Percentiles rank a stretch among this genome's conserved stretches.
phyloP scores from a whole-genome alignment of 129 eudicot genomes.

The Flaveria robusta region DNA sequence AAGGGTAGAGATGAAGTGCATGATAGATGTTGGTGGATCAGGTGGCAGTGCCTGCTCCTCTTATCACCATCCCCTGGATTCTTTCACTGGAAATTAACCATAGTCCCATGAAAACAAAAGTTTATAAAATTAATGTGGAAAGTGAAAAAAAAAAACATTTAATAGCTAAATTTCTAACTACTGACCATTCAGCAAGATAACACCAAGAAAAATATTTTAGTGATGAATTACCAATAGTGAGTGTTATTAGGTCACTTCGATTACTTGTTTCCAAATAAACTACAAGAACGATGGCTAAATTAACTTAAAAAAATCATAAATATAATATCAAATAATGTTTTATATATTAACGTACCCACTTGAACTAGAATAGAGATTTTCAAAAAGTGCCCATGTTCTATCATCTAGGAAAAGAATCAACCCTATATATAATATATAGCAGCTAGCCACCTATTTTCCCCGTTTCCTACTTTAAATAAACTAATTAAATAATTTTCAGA shows the following conservation, averaged over 20 bases:
- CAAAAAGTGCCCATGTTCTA: conserved; percentile 3
- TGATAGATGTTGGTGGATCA: conserved; percentile 84
- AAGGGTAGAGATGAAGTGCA: conserved; percentile 50
- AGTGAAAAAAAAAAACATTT: no score
- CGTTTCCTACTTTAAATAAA: not conserved
- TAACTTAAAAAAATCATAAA: not conserved
- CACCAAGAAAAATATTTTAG: no score
- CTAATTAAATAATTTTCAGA: not conserved
- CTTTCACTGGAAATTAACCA: conserved; percentile 44
- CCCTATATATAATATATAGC: not conserved
- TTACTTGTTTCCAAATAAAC: not conserved
- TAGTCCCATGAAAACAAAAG: not conserved
- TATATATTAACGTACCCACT: not conserved
- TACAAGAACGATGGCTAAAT: not conserved
- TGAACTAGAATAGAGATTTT: not conserved
- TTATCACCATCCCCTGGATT: conserved; percentile 58
- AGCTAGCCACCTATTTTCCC: not conserved
- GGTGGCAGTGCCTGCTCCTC: conserved; percentile 82
- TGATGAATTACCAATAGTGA: no score
- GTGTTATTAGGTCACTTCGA: not conserved
- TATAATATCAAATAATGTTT: not conserved
- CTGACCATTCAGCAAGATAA: no score
- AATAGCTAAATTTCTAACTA: no score
- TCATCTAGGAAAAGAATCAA: not conserved
- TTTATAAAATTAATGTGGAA: not conserved